Evolutionary conservation across 139 green algal genomes (phyloP), one percentile per base, ranked within the genome.

Genomic region (Bryopsis sp.): DNA sequence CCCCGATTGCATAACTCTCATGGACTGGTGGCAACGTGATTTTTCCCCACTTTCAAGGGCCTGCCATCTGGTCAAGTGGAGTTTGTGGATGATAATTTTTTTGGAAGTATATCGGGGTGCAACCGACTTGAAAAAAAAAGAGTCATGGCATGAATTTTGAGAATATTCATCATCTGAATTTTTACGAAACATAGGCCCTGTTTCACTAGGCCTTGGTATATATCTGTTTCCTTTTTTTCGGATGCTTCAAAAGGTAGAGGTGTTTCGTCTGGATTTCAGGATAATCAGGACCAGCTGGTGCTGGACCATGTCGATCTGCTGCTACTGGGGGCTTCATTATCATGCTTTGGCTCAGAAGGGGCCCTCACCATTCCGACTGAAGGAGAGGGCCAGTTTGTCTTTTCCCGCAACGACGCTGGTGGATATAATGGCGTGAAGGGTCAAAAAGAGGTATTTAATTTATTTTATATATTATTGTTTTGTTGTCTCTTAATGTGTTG

Each of bases 1-100:
- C n/a, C 54, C 54, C 54, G 7, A 63, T 63, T 63, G 54, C 19
- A 63, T 63, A 63, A 8, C n/a, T 63, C n/a, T 19, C 54, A 63
- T 34, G 11, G 24, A 63, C 54, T 29, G n/a, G n/a, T 34, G 26
- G n/a, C 15, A 19, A n/a, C 15, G 7, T 63, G 26, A 19, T 19
- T 19, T 36, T 63, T 63, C 7, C 54, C 54, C 7, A 34, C 26
- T 34, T 63, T 63, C 26, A 33, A 15, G 11, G 54, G 54, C n/a
- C 11, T 15, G 8, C 11, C 54, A 29, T 34, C 54, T 63, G n/a
- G 43, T 26, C 11, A 29, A 35, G 26, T 63, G 11, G 7, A 63
- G 7, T 63, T 63, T 7, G n/a, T 63, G 7, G 54, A 63, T 33
- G 54, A 63, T 63, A 19, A 63, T 11, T 8, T 63, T 19, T 63